Conservation (phyloP, 148 eudicot genomes). For the Salicornia ramosissima region DNA sequence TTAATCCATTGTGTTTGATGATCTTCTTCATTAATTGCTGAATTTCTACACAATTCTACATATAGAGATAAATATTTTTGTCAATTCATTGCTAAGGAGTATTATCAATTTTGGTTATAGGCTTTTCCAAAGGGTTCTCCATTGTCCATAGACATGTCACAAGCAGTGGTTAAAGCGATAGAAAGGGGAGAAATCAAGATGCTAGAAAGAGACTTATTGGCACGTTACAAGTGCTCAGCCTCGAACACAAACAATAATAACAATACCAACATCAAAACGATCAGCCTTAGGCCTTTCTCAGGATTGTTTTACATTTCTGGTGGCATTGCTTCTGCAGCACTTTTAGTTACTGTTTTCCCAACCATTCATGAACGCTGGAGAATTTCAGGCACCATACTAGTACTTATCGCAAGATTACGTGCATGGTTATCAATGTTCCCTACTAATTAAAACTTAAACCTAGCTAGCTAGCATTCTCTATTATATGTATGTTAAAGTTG, state of each 20-base stretch:
- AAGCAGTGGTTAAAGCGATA: constrained; percentile 20
- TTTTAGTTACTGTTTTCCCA: constrained; percentile 14
- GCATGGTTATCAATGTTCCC: no score
- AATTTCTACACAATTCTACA: no score
- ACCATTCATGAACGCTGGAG: not conserved
- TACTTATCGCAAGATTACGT: no score
- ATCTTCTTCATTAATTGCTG: no score
- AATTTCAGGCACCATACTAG: not conserved
- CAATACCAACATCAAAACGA: not conserved
- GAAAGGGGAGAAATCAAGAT: constrained; percentile 22
- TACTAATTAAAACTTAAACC: no score
- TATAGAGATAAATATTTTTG: no score
- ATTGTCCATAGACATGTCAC: constrained; percentile 12
- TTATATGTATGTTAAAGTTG: no score
- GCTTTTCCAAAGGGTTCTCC: constrained; percentile 14
- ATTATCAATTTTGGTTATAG: no score
- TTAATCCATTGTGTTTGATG: no score
- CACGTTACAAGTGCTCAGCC: constrained; percentile 10
- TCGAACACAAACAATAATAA: not conserved
- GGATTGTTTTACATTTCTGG: constrained; percentile 20
- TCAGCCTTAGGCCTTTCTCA: constrained; percentile 22
- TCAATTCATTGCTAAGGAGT: no score
- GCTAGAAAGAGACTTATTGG: constrained; percentile 13
- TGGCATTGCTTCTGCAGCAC: constrained; percentile 4
- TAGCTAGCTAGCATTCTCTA: no score